Base-by-base conservation (phyloP, 2,329 filamentous ascomycete genomes). In the Xylariaceae sp. region DNA sequence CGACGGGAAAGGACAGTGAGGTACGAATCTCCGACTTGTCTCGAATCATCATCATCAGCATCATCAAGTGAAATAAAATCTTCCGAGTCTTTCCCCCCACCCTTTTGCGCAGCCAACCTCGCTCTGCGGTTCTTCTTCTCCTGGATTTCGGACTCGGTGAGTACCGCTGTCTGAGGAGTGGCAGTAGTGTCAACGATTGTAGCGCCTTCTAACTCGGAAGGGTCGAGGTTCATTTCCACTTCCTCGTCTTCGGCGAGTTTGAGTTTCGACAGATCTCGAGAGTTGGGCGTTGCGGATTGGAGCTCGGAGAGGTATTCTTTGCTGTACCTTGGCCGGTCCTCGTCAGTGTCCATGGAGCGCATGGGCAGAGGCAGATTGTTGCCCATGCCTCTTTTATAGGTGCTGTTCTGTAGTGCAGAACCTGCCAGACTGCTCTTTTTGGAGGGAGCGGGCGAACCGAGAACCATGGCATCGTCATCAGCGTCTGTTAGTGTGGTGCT, bases 121-220 rank as follows among this genome's bases (percentile, higher is more conserved):
- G 88, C 87, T 14, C 93, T 83, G 2, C 94, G 83, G 54, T 90
- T 89, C 70, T 97, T 97, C 75, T 92, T 95, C 71, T 96, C 92
- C 28, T 81, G 82, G 46, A 97, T 96, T 65, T 97, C 89, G 2
- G 88, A 83, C 55, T 92, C 88, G 2, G 87, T 91, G 3, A 93
- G 84, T 57, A 97, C 91, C 6, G 75, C 58, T 2, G 77, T 76
- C 13, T 63, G 61, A 11, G 43, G n/a, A 11, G 28, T 31, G 10
- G 81, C 71, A 52, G 60, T 56, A 3, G 67, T 62, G 11, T 84
- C 75, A 22, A 90, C 86, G 17, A 92, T 80, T 49, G 83, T 67
- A 16, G 83, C 83, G 2, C 83, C 83, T 36, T 86, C 83, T 0
- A 86, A 73, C 58, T 87, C 84, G 0, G 78, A 80, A 0, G 75